A percentile compares a stretch with the other conserved stretches of the same genome.
These are phyloP conservation scores for Leishmania aethiopica DNA, from an alignment of 208 protist species.

Conservation along the genomic window DNA sequence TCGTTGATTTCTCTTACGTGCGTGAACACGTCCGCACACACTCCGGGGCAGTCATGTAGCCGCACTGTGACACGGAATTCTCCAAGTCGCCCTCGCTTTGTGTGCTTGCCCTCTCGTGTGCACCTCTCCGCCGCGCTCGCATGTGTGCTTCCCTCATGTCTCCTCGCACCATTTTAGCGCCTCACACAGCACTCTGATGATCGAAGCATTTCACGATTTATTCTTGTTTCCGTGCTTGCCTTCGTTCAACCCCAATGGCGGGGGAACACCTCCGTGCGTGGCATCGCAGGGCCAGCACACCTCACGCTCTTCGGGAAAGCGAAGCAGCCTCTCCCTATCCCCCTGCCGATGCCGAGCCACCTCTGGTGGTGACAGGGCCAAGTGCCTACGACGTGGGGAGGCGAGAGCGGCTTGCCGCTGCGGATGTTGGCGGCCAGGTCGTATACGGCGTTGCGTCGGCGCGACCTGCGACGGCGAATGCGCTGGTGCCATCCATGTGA, in stretches of 20 bases:
- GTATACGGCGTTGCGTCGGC: neutral
- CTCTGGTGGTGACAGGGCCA: neutral
- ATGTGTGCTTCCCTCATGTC: neutral
- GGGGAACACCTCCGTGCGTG: no score
- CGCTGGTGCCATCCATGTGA: neutral
- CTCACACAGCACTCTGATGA: neutral
- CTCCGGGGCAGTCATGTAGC: neutral
- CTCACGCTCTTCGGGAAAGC: neutral
- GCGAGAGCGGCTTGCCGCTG: neutral
- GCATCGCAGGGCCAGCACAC: neutral
- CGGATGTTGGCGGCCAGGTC: neutral
- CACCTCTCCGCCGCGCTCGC: neutral
- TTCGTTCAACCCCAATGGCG: neutral
- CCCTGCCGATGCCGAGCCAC: neutral
- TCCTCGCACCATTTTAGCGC: neutral
- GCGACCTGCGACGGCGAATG: neutral
- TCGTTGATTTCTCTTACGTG: neutral
- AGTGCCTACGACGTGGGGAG: neutral
- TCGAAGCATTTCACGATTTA: neutral
- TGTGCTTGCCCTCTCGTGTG: neutral
- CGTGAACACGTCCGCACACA: neutral
- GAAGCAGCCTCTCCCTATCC: neutral
- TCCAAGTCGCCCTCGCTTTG: neutral
- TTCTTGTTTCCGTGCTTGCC: neutral
- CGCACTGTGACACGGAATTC: neutral